Base-by-base conservation (phyloP, 768 basidiomycete genomes). In the Kwoniella sp. region DNA sequence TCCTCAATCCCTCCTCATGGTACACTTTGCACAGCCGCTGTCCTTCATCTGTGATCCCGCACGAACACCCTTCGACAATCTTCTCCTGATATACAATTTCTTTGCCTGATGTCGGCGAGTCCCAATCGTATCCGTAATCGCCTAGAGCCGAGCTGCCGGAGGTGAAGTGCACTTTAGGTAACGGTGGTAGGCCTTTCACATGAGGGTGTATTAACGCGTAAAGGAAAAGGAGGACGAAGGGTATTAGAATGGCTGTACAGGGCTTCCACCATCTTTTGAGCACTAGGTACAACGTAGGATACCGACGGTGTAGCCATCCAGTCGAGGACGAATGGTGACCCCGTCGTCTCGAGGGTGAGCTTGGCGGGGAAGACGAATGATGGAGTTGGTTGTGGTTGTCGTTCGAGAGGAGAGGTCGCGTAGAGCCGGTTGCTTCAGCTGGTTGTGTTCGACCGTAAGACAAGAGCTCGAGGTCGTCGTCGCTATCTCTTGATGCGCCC, bases 21-120 rank as follows among this genome's bases (percentile, higher is more conserved):
- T 79, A 79, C 20, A 78, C 54, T 3, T 63, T 59, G 63, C 78
- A 79, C 23, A 78, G 30, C 50, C 75, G 56, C 34, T 61, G 41
- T 20, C 76, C 76, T 51, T 73, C 76, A 26, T 55, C 55, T 31
- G 74, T 68, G 1, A 22, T 47, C 28, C 74, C 72, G 38, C 74
- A 73, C 2, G 51, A 45, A 62, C 74, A 75, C 34, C 56, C 31
- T 25, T 55, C 55, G 4, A 68, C 61, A 8, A 62, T 56, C 26
- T 58, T 62, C 50, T 68, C 63, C 28, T 65, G 66, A 13, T 69
- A 58, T 22, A 50, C 37, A 1, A 53, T 25, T 28, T 52, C 51
- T 23, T 51, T 29, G 17, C 34, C 30, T 30, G 50, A 17, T 51
- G 29, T 25, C 22, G 41, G 55, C 37, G 45, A 41, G 12, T 37